Percentiles rank a stretch among this genome's conserved stretches.
Conservation (phyloP, 495 filamentous ascomycete species). For the Penicillium daleae region DNA sequence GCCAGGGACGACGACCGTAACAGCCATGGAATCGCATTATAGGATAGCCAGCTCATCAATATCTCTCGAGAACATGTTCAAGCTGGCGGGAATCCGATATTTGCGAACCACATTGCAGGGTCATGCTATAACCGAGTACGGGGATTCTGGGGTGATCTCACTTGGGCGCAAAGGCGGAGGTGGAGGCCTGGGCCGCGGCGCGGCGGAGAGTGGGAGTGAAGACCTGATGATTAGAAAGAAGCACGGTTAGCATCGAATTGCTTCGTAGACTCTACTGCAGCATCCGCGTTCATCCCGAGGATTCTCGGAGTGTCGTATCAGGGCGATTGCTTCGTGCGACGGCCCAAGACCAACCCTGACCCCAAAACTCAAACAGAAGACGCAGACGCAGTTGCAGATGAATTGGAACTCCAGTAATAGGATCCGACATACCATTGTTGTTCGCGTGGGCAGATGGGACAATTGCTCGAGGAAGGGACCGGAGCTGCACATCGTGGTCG, state of each 20-base stretch:
- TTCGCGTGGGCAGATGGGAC: slow-evolving; percentile 29
- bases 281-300: slow-evolving; percentile 17
- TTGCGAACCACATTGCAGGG: neutral
- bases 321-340: slow-evolving; percentile 14
- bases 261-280: neutral
- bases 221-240: slow-evolving; percentile 25
- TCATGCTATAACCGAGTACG: neutral
- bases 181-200: slow-evolving; percentile 45
- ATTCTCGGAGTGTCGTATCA: slow-evolving; percentile 12
- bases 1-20: neutral
- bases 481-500: slow-evolving; percentile 35
- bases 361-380: neutral
- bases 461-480: slow-evolving; percentile 34
- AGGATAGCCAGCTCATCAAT: neutral
- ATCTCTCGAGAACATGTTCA: neutral
- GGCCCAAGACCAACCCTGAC: slow-evolving; percentile 1
- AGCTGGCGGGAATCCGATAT: neutral
- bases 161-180: slow-evolving; percentile 48
- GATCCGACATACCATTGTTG: slow-evolving; percentile 39
- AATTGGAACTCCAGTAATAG: slow-evolving; percentile 6
- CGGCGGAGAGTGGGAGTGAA: slow-evolving; percentile 51
- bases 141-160: slow-evolving; percentile 35
- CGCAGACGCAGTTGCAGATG: neutral
- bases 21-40: neutral
- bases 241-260: slow-evolving; percentile 30